phyloP scores from a whole-genome alignment of 2,329 filamentous ascomycete species.

The Moelleriella libera region DNA sequence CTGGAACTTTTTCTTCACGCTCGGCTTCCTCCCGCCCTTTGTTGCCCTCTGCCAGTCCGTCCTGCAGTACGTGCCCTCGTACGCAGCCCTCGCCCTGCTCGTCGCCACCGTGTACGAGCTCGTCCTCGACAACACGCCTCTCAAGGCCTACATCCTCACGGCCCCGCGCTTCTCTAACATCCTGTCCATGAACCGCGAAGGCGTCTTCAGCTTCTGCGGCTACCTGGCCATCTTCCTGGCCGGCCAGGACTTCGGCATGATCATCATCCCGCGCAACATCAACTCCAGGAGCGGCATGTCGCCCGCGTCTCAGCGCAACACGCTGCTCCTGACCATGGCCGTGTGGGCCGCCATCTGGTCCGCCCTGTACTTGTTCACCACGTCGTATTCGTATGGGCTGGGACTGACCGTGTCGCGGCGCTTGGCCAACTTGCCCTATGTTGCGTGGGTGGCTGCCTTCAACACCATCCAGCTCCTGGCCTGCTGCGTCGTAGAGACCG shows the following conservation, averaged over 20 bases:
- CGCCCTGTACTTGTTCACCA: conserved; percentile 53
- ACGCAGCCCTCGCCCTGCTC: conserved; percentile 57
- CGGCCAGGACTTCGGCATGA: conserved; percentile 71
- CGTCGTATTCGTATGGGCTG: conserved; percentile 55
- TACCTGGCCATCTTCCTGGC: conserved; percentile 92
- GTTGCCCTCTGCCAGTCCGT: conserved; percentile 69
- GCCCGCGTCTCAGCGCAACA: conserved; percentile 33
- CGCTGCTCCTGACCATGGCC: conserved; percentile 48
- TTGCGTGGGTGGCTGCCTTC: conserved; percentile 85
- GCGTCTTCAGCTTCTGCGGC: conserved; percentile 85
- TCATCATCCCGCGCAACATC: conserved; percentile 52
- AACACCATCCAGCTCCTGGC: conserved; percentile 71
- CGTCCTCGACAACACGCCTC: conserved; percentile 57
- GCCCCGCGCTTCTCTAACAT: conserved; percentile 60
- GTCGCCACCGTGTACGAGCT: conserved; percentile 61
- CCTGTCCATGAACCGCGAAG: conserved; percentile 83
- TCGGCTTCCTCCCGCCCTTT: conserved; percentile 78
- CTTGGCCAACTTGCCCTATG: conserved; percentile 83
- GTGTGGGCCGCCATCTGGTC: conserved; percentile 56
- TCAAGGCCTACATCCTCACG: conserved; percentile 72
- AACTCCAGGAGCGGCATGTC: conserved; percentile 24
- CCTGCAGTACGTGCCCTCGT: conserved; percentile 58
- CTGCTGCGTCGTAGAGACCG: conserved; percentile 63
- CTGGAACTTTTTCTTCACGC: conserved; percentile 99
- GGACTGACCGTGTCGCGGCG: conserved; percentile 71